Conservation (phyloP, 1,284 basidiomycete genomes). For the Apiotrichum mycotoxinovorans region DNA sequence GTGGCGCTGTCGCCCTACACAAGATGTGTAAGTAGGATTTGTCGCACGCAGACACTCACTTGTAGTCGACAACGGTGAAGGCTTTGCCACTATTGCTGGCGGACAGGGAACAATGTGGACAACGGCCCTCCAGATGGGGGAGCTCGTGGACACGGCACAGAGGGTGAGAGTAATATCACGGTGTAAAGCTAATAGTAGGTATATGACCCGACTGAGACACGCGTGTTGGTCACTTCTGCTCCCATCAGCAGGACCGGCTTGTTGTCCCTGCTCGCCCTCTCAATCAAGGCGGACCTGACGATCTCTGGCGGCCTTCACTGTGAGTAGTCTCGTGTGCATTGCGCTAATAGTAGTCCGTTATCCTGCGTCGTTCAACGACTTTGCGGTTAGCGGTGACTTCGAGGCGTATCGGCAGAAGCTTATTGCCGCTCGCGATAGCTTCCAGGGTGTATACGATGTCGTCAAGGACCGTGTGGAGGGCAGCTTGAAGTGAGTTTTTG, state of each 20-base stretch:
- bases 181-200: conserved; percentile 37
- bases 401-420: conserved; percentile 86
- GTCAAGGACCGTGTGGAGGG: conserved; percentile 88
- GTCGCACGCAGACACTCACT: conserved; percentile 22
- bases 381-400: conserved; percentile 84
- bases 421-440: conserved; percentile 69
- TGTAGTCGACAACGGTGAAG: conserved; percentile 62
- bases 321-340: conserved; percentile 19
- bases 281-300: conserved; percentile 90
- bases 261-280: conserved; percentile 82
- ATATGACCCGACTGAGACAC: conserved; percentile 87
- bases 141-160: conserved; percentile 95
- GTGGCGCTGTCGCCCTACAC: conserved; percentile 91
- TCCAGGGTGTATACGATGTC: conserved; percentile 88
- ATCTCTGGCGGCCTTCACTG: conserved; percentile 91
- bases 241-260: conserved; percentile 90
- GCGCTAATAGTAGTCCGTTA: conserved; percentile 64
- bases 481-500: conserved; percentile 66
- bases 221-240: conserved; percentile 87
- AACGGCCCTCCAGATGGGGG: conserved; percentile 93
- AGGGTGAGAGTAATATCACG: conserved; percentile 56
- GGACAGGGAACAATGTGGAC: conserved; percentile 99
- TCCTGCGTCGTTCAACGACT: conserved; percentile 94
- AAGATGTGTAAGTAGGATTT: conserved; percentile 77
- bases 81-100: conserved; percentile 90